Evolutionary conservation across 768 basidiomycete genomes (phyloP), one percentile per base, ranked within the genome.

Genomic region (Kondoa malvinella): DNA sequence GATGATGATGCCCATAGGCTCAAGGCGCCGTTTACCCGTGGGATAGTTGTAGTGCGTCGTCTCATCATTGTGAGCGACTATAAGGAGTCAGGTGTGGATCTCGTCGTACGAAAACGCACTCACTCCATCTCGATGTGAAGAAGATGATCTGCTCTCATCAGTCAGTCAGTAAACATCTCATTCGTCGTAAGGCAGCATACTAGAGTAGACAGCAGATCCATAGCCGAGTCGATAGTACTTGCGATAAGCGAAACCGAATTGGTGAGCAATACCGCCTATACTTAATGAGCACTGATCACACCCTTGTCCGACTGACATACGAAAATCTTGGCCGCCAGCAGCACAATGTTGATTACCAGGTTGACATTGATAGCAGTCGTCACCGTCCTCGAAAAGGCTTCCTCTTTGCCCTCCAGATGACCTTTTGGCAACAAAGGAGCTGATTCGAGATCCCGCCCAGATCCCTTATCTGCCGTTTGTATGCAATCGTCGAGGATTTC

Each of bases 171-270:
- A 16, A 8, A 2, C 0, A 57, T 29, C 32, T 12, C 1, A n/a
- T 33, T 16, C 26, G 21, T 1, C 25, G 2, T 25, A 26, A 8
- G 12, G 21, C 12, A 8, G 21, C 40, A 8, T 50, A 50, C 40
- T 57, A 79, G 63, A 0, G 78, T 79, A 27, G 76, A 77, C 1
- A 80, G 68, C 34, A 79, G 74, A 66, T 80, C 79, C 69, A 80
- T 74, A 1, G 75, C 78, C 1, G 76, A 76, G 68, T 80, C 79
- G 62, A 80, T 76, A 27, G 78, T 72, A 0, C 75, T 76, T 0
- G 79, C 79, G 21, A 78, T 74, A 27, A 80, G 74, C 16, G 78
- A 78, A 61, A 80, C 77, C 1, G 78, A 79, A 32, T 76, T 73
- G 17, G 78, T 79, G 56, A 77, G 74, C 27, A 79, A 71, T 25